These are phyloP conservation scores for Epichloe hybrida DNA, from an alignment of 2,329 filamentous ascomycete species.

Conservation along the genomic window DNA sequence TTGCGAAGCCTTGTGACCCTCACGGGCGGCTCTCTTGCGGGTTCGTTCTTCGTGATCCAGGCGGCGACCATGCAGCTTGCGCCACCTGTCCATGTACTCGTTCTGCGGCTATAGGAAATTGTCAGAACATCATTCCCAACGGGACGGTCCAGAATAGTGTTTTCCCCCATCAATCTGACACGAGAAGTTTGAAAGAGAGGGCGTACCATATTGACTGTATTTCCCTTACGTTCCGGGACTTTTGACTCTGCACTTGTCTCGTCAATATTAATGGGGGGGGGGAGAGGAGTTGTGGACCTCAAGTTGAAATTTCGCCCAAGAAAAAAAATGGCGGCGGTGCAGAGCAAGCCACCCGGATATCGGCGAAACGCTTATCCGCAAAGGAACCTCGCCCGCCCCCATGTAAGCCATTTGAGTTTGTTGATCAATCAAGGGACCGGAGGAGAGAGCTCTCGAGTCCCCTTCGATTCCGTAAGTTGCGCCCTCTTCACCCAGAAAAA, in stretches of 20 bases:
- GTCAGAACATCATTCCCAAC: not conserved
- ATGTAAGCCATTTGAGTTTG: too few species aligned
- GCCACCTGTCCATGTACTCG: slow-evolving; percentile 64
- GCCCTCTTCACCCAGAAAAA: not conserved
- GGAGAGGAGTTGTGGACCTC: not conserved
- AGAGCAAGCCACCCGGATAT: not conserved
- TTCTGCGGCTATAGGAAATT: slow-evolving; percentile 54
- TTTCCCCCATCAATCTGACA: too few species aligned
- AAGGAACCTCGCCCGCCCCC: too few species aligned
- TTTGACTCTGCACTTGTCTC: not conserved
- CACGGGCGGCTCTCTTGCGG: slow-evolving; percentile 77
- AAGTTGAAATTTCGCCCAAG: slow-evolving; percentile 7
- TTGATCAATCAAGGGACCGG: too few species aligned
- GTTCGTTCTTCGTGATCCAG: slow-evolving; percentile 76
- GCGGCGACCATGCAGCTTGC: slow-evolving; percentile 36
- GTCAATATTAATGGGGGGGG: not conserved
- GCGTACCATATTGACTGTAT: slow-evolving; percentile 5
- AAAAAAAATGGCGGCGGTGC: not conserved
- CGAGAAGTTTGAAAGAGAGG: not conserved
- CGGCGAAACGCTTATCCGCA: too few species aligned
- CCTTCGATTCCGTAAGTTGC: not conserved
- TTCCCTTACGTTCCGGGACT: not conserved
- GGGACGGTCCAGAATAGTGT: not conserved
- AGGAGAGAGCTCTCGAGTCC: too few species aligned
- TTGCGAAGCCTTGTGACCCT: slow-evolving; percentile 75